Evolutionary conservation across 2,329 filamentous ascomycete genomes (phyloP).

Genomic region (Shiraia sp.): DNA sequence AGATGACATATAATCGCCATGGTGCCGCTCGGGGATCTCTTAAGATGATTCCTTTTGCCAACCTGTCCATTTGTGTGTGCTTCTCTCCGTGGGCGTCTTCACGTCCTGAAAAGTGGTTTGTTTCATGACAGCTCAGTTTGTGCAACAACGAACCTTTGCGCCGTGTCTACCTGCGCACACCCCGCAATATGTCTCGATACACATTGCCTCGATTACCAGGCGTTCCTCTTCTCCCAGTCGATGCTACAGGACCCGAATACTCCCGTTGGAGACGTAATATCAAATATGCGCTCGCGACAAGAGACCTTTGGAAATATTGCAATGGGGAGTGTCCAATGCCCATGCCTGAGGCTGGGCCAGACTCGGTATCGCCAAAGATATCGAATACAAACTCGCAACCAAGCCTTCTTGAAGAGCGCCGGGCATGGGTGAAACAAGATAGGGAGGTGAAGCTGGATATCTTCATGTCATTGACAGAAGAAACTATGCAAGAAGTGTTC

Average conservation of each 20-base stretch:
- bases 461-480: constrained; percentile 41
- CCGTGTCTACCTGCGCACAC: background rate
- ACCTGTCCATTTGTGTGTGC: background rate
- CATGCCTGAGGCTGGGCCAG: constrained; percentile 35
- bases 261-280: constrained; percentile 38
- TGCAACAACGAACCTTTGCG: background rate
- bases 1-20: constrained; percentile 7
- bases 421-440: constrained; percentile 41
- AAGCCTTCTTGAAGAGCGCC: constrained; percentile 37
- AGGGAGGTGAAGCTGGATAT: constrained; percentile 43
- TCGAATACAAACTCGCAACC: constrained; percentile 30
- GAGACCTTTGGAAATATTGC: constrained; percentile 40
- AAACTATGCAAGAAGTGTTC: constrained; percentile 44
- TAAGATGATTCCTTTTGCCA: background rate
- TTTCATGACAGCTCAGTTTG: background rate
- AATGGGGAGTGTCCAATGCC: constrained; percentile 38
- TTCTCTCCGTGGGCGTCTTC: background rate
- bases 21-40: constrained; percentile 1
- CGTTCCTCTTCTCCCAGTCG: constrained; percentile 27
- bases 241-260: constrained; percentile 36
- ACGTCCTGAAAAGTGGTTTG: background rate
- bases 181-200: constrained; percentile 15
- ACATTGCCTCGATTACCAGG: constrained; percentile 37
- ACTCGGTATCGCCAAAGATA: constrained; percentile 18
- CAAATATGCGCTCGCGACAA: constrained; percentile 34